A percentile compares a stretch with the other conserved stretches of the same genome.
Conservation (phyloP, 2,329 filamentous ascomycete species). For the Dryadomyces quercus-mongolicae region DNA sequence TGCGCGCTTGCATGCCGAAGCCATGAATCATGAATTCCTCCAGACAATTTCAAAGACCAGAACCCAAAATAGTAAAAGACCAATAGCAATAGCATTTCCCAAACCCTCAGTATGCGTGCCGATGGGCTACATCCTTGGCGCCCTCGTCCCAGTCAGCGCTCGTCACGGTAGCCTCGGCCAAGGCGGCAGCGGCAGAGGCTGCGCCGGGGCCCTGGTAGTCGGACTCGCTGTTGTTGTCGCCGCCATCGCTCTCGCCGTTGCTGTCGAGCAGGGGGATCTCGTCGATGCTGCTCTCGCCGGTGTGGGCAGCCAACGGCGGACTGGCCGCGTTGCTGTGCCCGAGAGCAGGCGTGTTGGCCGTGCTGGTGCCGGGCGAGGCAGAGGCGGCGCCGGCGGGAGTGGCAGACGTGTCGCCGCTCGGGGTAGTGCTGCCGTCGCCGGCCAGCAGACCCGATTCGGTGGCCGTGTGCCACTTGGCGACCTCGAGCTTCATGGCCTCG, state of each 20-base stretch:
- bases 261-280: slow-evolving; percentile 45
- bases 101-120: slow-evolving; percentile 14
- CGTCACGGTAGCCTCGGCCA: slow-evolving; percentile 8
- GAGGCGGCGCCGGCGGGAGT: background rate
- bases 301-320: slow-evolving; percentile 11
- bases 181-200: slow-evolving; percentile 4
- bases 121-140: slow-evolving; percentile 32
- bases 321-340: slow-evolving; percentile 7
- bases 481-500: slow-evolving; percentile 77
- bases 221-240: background rate
- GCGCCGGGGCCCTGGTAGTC: background rate
- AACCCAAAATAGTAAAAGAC: no score
- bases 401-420: background rate
- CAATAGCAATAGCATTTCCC: no score
- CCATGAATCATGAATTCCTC: no score
- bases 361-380: background rate
- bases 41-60: no score
- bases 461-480: slow-evolving; percentile 65
- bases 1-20: background rate
- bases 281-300: slow-evolving; percentile 29
- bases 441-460: slow-evolving; percentile 22
- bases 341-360: background rate
- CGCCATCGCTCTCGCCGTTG: background rate
- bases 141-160: slow-evolving; percentile 22
- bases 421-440: slow-evolving; percentile 9